A percentile compares a stretch with the other conserved stretches of the same genome.
Conservation (phyloP, 805 yeast genomes). For the Barnettozyma sucrosica region DNA sequence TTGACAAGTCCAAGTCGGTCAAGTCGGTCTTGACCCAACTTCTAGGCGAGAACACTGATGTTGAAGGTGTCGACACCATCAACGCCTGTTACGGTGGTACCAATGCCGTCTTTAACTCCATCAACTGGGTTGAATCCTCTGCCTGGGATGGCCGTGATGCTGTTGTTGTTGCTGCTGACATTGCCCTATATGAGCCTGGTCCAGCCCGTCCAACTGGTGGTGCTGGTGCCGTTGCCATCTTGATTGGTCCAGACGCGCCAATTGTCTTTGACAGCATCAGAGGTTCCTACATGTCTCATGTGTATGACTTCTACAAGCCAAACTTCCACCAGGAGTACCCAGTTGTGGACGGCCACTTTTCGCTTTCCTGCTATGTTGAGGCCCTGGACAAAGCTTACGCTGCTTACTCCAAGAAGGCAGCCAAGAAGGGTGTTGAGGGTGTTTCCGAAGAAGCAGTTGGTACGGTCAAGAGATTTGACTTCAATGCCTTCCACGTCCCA, state of each 20-base stretch:
- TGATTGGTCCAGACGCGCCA: constrained; percentile 97
- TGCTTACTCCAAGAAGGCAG: constrained; percentile 72
- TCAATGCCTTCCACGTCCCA: constrained; percentile 96
- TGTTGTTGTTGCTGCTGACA: constrained; percentile 94
- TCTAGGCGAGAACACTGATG: constrained; percentile 79
- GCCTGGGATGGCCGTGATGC: constrained; percentile 99
- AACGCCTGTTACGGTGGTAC: constrained; percentile 99
- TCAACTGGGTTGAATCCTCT: constrained; percentile 94
- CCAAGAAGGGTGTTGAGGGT: constrained; percentile 41
- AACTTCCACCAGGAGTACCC: constrained; percentile 96
- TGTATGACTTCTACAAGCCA: constrained; percentile 97
- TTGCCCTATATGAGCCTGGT: constrained; percentile 95
- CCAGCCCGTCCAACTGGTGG: constrained; percentile 99
- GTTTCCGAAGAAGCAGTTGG: constrained; percentile 55
- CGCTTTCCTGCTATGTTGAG: constrained; percentile 87
- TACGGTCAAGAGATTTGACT: constrained; percentile 72
- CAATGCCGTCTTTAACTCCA: constrained; percentile 83
- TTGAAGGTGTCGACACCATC: constrained; percentile 93
- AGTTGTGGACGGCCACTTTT: constrained; percentile 94
- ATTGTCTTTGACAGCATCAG: constrained; percentile 83
- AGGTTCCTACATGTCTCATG: constrained; percentile 94
- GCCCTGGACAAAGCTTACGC: constrained; percentile 87
- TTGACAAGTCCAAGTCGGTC: constrained; percentile 95
- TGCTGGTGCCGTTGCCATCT: constrained; percentile 92
- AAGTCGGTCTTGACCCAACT: constrained; percentile 94